Percentiles rank a stretch among this genome's conserved stretches.
Conservation (phyloP, 371 early-diverging fungal genomes). For the Thermomucor indicae-seudaticae region DNA sequence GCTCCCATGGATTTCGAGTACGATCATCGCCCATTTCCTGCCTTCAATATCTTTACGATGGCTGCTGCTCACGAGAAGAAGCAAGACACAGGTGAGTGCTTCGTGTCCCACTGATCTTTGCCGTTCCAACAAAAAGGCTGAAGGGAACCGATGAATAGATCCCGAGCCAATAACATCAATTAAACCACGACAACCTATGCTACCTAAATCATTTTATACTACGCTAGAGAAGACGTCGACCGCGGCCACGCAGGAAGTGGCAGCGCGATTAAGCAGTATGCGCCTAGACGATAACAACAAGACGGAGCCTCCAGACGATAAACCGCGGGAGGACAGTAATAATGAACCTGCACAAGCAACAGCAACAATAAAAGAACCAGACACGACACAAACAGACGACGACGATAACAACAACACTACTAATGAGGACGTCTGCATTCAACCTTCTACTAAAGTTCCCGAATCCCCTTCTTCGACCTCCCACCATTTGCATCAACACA, state of each 20-base stretch:
- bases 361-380: neutral
- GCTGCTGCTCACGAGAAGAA: neutral
- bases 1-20: slow-evolving; percentile 24
- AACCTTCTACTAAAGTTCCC: no score
- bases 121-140: neutral
- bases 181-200: no score
- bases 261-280: no score
- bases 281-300: no score
- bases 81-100: no score
- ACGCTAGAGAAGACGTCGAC: no score
- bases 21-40: slow-evolving; percentile 6
- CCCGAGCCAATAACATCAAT: neutral
- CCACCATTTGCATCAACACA: slow-evolving; percentile 7
- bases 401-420: neutral
- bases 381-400: neutral
- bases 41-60: slow-evolving; percentile 6
- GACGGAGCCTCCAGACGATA: no score
- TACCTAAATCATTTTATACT: no score
- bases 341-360: neutral
- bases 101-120: neutral
- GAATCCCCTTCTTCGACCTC: neutral
- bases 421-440: no score
- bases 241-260: no score
- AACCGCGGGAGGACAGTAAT: neutral
- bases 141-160: neutral